Evolutionary conservation across 768 basidiomycete species (phyloP), one percentile per base, ranked within the genome.

Genomic region (Boletus vinaceobasis): DNA sequence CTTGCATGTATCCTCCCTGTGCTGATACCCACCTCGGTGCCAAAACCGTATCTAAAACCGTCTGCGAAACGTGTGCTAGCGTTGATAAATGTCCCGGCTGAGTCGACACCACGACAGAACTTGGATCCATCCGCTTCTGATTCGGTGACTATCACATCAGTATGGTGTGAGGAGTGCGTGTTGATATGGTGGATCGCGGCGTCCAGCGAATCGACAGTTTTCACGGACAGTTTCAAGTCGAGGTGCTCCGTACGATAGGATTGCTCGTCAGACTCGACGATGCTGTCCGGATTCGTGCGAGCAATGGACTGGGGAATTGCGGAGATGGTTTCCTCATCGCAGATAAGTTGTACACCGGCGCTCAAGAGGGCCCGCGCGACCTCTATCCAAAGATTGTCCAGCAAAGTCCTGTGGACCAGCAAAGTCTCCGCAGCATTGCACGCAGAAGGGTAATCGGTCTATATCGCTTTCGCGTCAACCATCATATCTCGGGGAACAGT

Each of bases 21-120:
- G 69, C 89, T 90, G 65, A 99, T 97, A 9, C 97, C 97, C 0
- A 99, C 96, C 72, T 98, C 97, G 5, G 97, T 95, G 3, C 97
- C 97, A 60, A 97, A 94, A 0, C 97, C 97, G 67, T 93, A 98
- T 56, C 96, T 74, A 73, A 95, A 97, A 13, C 97, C 96, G 70
- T 99, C 97, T 0, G 95, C 88, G 68, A 99, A 98, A 36, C 97
- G 82, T 10, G 97, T 98, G 65, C 89, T 93, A 7, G 95, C 95
- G 64, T 99, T 98, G 55, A 96, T 81, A 64, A 88, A 99, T 5
- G 92, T 92, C 31, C 94, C 92, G 1, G 96, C 90, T 0, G 89
- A 90, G 69, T 96, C 95, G 23, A 98, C 86, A 7, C 91, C 91
- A 17, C 88, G 80, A 68, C 87, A 90, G 75, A 98, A 99, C 31